phyloP scores from a whole-genome alignment of 176 grass and related monocot species.

The Carex myosuroides region DNA sequence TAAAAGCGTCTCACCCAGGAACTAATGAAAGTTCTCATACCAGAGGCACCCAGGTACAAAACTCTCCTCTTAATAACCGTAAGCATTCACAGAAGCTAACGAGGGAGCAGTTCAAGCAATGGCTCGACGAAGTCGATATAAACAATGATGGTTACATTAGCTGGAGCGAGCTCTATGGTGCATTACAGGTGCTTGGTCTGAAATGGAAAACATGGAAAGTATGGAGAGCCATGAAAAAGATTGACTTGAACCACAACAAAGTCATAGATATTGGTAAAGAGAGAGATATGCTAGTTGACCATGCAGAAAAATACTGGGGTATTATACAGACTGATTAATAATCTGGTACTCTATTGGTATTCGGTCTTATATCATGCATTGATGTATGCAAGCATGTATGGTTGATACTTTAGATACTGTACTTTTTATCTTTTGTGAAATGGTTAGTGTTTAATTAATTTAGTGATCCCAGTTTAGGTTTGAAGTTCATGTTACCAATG shows the following conservation, averaged over 20 bases:
- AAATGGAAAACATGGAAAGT: slow-evolving; percentile 17
- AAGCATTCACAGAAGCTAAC: background rate
- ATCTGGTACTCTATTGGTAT: too few relatives aligned
- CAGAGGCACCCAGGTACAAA: background rate
- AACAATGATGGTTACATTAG: slow-evolving; percentile 19
- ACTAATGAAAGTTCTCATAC: background rate
- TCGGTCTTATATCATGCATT: too few relatives aligned
- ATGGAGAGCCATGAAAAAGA: slow-evolving; percentile 13
- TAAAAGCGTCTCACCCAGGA: too few relatives aligned
- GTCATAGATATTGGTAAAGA: slow-evolving; percentile 17
- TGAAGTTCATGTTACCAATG: background rate
- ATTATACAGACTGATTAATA: background rate
- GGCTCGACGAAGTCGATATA: background rate
- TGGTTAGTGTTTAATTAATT: background rate
- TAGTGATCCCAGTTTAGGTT: background rate
- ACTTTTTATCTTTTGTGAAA: background rate
- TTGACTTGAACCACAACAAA: slow-evolving; percentile 1
- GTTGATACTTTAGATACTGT: too few relatives aligned
- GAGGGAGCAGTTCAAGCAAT: slow-evolving; percentile 21
- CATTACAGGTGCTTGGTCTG: background rate
- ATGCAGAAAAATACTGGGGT: slow-evolving; percentile 10
- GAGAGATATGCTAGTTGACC: slow-evolving; percentile 1
- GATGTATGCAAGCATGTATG: too few relatives aligned
- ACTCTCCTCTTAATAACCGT: background rate
- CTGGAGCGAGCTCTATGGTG: background rate